These are phyloP conservation scores for Globisporangium nagaii DNA, from an alignment of 352 stramenopile genomes.

Conservation along the genomic window DNA sequence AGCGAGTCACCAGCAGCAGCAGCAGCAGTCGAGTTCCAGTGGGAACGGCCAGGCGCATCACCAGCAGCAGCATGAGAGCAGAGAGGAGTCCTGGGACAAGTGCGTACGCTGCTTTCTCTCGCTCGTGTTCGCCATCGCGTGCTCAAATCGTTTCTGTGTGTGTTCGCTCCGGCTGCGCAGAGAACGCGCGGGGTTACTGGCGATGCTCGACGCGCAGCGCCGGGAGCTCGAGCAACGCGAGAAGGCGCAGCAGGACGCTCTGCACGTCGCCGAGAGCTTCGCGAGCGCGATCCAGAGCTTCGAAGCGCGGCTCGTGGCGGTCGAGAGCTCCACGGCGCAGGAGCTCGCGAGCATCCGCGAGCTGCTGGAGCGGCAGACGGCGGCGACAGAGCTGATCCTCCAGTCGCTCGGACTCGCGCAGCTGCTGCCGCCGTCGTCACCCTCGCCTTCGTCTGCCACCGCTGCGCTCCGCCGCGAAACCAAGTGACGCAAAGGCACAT, in stretches of 20 bases:
- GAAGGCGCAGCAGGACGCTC: slow-evolving; percentile 43
- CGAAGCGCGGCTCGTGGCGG: slow-evolving; percentile 41
- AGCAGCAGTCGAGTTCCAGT: background rate
- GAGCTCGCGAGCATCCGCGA: slow-evolving; percentile 41
- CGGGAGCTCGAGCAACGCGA: slow-evolving; percentile 51
- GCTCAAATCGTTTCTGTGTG: background rate
- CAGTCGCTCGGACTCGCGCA: slow-evolving; percentile 37
- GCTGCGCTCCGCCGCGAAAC: background rate
- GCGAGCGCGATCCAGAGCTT: slow-evolving; percentile 45
- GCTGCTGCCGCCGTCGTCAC: background rate
- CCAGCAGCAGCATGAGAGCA: slow-evolving; percentile 13
- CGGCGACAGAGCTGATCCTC: slow-evolving; percentile 46
- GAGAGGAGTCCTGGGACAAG: slow-evolving; percentile 38
- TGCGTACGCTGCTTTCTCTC: slow-evolving; percentile 5
- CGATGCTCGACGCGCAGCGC: slow-evolving; percentile 57
- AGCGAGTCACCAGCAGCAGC: too few species aligned
- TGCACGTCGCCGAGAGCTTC: slow-evolving; percentile 51
- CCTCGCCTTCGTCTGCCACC: background rate
- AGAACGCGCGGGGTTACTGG: slow-evolving; percentile 45
- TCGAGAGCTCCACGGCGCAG: slow-evolving; percentile 35
- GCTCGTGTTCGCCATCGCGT: background rate
- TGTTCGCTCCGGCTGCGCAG: too few species aligned
- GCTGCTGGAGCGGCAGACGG: slow-evolving; percentile 33
- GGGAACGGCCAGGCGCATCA: too few species aligned
- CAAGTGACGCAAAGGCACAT: background rate